phyloP scores from a whole-genome alignment of 2,329 filamentous ascomycete genomes.

The Colletotrichum cereale region DNA sequence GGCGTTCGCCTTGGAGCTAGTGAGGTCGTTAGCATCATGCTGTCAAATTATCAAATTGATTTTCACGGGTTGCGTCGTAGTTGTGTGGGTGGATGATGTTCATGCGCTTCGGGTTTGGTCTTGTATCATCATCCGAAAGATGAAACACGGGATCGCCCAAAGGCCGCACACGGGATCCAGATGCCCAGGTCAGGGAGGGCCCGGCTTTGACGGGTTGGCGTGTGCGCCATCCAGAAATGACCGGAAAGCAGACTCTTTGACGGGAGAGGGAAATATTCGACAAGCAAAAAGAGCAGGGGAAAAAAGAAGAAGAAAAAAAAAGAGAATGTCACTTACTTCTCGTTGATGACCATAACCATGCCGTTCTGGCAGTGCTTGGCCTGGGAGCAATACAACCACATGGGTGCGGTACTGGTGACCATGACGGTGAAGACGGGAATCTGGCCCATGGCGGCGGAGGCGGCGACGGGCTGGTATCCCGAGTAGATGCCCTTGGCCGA shows the following conservation, averaged over 20 bases:
- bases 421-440: slow-evolving; percentile 78
- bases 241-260: background rate
- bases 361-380: slow-evolving; percentile 79
- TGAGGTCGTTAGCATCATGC: slow-evolving; percentile 23
- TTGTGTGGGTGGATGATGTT: background rate
- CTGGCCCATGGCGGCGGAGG: slow-evolving; percentile 60
- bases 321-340: slow-evolving; percentile 65
- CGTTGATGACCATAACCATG: slow-evolving; percentile 84
- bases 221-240: background rate
- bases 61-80: background rate
- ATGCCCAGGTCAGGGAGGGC: background rate
- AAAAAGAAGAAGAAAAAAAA: background rate
- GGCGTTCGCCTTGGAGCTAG: slow-evolving; percentile 63
- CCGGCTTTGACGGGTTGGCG: background rate
- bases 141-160: slow-evolving; percentile 24
- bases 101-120: slow-evolving; percentile 15
- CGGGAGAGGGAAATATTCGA: background rate
- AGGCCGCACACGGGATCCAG: background rate
- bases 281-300: no score
- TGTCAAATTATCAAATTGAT: background rate
- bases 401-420: slow-evolving; percentile 76
- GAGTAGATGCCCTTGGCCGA: slow-evolving; percentile 73
- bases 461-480: slow-evolving; percentile 74
- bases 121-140: slow-evolving; percentile 30
- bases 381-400: slow-evolving; percentile 86